Conservation (phyloP, 1,284 basidiomycete genomes). For the Calocybe gambosa region DNA sequence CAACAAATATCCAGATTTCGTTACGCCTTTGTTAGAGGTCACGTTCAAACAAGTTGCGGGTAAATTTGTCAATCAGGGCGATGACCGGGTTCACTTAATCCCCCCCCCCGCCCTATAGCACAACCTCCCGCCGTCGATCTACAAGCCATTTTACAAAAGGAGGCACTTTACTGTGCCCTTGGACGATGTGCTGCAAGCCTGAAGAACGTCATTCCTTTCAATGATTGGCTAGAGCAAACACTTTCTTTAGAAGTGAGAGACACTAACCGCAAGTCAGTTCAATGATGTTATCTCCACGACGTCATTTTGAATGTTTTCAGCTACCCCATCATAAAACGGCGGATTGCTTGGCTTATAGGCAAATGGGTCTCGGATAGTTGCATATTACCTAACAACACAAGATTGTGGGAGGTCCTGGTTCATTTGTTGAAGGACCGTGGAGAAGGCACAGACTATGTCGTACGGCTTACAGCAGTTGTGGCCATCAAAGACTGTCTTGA, state of each 20-base stretch:
- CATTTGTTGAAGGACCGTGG: constrained; percentile 67
- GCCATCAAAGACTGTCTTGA: constrained; percentile 78
- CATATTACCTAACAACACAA: constrained; percentile 51
- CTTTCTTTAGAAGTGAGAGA: constrained; percentile 54
- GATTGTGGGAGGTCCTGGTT: constrained; percentile 76
- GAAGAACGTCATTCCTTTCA: constrained; percentile 58
- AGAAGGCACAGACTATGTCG: constrained; percentile 71
- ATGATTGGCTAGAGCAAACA: constrained; percentile 57
- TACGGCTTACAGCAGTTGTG: constrained; percentile 74
- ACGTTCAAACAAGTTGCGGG: constrained; percentile 34
- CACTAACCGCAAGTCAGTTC: constrained; percentile 48
- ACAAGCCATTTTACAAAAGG: constrained; percentile 67
- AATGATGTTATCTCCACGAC: neutral
- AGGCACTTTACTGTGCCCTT: constrained; percentile 84
- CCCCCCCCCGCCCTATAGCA: constrained; percentile 33
- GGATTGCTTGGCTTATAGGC: constrained; percentile 87
- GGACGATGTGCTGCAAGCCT: constrained; percentile 76
- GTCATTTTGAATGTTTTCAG: constrained; percentile 30
- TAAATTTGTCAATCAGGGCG: constrained; percentile 15
- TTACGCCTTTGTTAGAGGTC: constrained; percentile 60
- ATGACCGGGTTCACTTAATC: constrained; percentile 1
- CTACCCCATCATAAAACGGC: constrained; percentile 82
- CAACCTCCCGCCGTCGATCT: constrained; percentile 54
- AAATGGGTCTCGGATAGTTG: constrained; percentile 74
- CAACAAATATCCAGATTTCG: constrained; percentile 66